Evolutionary conservation across 139 green algal genomes (phyloP).

Genomic region (Closterium sp.): DNA sequence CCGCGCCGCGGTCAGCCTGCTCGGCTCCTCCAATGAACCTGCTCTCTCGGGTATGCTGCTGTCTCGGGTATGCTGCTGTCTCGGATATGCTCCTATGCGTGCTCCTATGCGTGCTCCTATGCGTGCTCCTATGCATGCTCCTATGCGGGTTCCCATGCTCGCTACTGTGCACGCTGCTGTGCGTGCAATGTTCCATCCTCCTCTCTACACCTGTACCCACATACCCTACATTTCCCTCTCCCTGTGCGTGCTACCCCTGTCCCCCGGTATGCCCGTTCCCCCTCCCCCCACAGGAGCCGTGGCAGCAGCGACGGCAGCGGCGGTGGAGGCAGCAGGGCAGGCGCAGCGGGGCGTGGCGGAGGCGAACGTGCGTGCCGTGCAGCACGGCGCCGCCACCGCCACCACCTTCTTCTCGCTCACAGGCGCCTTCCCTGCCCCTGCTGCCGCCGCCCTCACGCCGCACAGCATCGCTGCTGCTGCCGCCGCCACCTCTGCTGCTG

Average conservation of each 20-base stretch:
- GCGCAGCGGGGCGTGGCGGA: conserved; percentile 18
- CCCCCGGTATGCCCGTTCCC: neutral
- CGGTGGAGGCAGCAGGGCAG: conserved; percentile 21
- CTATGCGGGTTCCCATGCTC: too few species aligned
- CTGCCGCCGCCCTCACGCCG: neutral
- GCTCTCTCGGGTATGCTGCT: neutral
- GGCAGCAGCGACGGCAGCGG: conserved; percentile 25
- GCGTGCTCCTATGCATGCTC: too few species aligned
- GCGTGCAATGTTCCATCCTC: too few species aligned
- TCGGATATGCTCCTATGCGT: too few species aligned
- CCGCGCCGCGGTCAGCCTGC: conserved; percentile 22
- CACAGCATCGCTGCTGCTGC: neutral
- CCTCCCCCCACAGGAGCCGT: conserved; percentile 14
- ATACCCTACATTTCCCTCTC: neutral
- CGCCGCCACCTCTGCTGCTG: neutral
- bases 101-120: too few species aligned
- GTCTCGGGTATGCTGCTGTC: neutral
- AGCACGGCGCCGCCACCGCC: neutral
- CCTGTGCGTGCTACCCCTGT: neutral
- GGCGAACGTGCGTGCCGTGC: conserved; percentile 15
- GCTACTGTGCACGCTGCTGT: too few species aligned
- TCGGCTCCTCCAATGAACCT: neutral
- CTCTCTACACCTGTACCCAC: too few species aligned
- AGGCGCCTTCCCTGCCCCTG: neutral
- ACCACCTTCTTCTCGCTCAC: neutral